Percentiles rank a stretch among this genome's conserved stretches.
phyloP scores from a whole-genome alignment of 148 eudicot genomes.

The Chenopodium quinoa region DNA sequence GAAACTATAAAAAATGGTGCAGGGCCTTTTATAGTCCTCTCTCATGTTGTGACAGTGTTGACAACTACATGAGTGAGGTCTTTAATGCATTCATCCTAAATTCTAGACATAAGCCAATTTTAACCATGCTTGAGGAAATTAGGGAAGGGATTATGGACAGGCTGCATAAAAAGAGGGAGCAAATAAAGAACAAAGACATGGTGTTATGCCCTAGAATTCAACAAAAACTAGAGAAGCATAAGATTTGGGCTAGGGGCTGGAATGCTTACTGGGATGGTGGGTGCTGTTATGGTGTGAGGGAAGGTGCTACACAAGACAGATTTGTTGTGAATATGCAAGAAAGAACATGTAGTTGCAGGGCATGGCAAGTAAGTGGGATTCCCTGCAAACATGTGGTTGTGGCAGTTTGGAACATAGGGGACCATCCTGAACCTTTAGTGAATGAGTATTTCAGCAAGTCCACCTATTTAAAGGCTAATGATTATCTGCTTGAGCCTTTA shows the following conservation, averaged over 20 bases:
- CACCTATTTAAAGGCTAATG: too few relatives aligned
- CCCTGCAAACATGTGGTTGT: not conserved
- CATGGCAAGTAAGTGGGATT: not conserved
- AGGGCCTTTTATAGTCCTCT: too few relatives aligned
- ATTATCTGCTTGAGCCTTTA: too few relatives aligned
- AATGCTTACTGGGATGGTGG: not conserved
- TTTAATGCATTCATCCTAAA: too few relatives aligned
- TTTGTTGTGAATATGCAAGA: not conserved
- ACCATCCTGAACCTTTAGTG: too few relatives aligned
- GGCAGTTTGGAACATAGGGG: not conserved
- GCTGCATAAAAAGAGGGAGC: not conserved
- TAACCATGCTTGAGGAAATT: not conserved
- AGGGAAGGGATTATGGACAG: not conserved
- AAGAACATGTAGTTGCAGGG: not conserved
- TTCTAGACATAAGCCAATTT: too few relatives aligned
- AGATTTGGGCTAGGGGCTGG: not conserved
- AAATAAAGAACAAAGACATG: not conserved
- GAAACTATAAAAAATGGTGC: too few relatives aligned
- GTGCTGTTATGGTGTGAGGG: not conserved
- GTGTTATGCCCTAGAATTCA: not conserved
- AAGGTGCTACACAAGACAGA: not conserved
- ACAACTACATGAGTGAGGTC: too few relatives aligned
- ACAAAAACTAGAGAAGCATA: not conserved
- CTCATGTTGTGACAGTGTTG: too few relatives aligned
- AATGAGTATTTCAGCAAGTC: too few relatives aligned